A percentile compares a stretch with the other conserved stretches of the same genome.
Evolutionary conservation across 306 rosid genomes (phyloP).

Genomic region (Aeschynomene evenia): DNA sequence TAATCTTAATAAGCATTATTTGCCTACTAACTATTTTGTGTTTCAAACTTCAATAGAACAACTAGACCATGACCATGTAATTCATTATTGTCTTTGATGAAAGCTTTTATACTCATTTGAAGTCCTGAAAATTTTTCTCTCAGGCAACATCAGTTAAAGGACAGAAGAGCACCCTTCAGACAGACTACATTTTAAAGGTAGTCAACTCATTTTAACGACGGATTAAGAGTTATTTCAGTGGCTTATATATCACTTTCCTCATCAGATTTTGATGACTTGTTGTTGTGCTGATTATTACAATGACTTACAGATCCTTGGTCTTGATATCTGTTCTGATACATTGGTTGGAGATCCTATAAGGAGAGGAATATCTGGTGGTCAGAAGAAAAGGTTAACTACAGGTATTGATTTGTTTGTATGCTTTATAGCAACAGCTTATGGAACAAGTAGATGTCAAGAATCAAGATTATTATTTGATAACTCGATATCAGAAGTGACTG

Average conservation of each 20-base stretch:
- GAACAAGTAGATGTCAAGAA: not conserved
- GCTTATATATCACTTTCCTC: not conserved
- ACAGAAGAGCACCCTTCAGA: slow-evolving; percentile 37
- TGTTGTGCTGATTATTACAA: slow-evolving; percentile 4
- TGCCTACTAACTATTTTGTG: not conserved
- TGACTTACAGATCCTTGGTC: slow-evolving; percentile 48
- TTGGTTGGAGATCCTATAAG: slow-evolving; percentile 52
- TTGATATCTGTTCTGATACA: slow-evolving; percentile 58
- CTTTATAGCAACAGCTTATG: not conserved
- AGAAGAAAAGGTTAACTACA: slow-evolving; percentile 63
- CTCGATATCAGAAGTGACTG: slow-evolving; percentile 10
- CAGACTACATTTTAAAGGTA: slow-evolving; percentile 61
- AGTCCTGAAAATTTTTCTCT: not conserved
- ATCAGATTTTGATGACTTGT: not conserved
- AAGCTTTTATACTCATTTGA: not conserved
- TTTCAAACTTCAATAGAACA: not conserved
- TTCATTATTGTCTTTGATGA: not conserved
- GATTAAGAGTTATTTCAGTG: not conserved
- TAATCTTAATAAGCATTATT: not conserved
- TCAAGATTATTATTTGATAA: slow-evolving; percentile 1
- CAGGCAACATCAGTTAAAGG: slow-evolving; percentile 64
- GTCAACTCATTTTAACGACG: not conserved
- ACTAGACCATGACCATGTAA: not conserved
- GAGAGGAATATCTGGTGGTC: slow-evolving; percentile 68
- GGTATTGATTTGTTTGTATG: slow-evolving; percentile 40